A percentile compares a stretch with the other conserved stretches of the same genome.
Conservation (phyloP, 805 yeast species). For the Metschnikowia baotianmanensis region DNA sequence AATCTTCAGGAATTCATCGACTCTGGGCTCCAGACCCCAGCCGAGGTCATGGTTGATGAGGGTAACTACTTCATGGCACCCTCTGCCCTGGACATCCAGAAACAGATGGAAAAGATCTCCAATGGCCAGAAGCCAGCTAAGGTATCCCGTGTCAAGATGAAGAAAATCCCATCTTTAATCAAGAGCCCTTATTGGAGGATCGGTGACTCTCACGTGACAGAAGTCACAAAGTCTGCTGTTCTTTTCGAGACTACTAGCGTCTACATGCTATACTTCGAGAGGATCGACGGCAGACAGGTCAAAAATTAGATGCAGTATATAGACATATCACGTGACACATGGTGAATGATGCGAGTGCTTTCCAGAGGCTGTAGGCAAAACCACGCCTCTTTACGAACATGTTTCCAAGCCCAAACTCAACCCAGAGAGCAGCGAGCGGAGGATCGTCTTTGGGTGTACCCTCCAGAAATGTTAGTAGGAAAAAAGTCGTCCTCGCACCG, state of each 20-base stretch:
- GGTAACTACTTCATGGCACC: constrained; percentile 27
- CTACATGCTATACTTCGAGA: constrained; percentile 82
- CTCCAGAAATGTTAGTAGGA: constrained; percentile 17
- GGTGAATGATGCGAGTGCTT: neutral
- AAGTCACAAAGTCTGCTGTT: constrained; percentile 56
- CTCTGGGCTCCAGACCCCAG: constrained; percentile 42
- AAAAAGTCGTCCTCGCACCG: constrained; percentile 64
- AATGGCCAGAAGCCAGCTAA: constrained; percentile 11
- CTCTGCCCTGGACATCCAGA: constrained; percentile 16
- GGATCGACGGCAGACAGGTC: constrained; percentile 32
- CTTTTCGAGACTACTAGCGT: constrained; percentile 71
- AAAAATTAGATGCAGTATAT: constrained; percentile 8
- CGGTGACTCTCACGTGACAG: constrained; percentile 71
- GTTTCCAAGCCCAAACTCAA: constrained; percentile 31
- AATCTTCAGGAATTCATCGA: constrained; percentile 37
- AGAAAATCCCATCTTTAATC: constrained; percentile 52
- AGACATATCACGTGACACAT: constrained; percentile 9
- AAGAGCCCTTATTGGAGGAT: constrained; percentile 80
- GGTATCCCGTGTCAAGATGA: constrained; percentile 36
- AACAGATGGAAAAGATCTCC: constrained; percentile 14
- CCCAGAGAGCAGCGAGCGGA: constrained; percentile 29
- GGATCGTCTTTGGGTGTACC: constrained; percentile 15
- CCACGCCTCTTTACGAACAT: constrained; percentile 1
- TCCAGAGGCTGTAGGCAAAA: neutral
- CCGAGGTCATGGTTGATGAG: constrained; percentile 38